A percentile compares a stretch with the other conserved stretches of the same genome.
phyloP scores from a whole-genome alignment of 257 asterid genomes.

The Solanum ahanhuiri region DNA sequence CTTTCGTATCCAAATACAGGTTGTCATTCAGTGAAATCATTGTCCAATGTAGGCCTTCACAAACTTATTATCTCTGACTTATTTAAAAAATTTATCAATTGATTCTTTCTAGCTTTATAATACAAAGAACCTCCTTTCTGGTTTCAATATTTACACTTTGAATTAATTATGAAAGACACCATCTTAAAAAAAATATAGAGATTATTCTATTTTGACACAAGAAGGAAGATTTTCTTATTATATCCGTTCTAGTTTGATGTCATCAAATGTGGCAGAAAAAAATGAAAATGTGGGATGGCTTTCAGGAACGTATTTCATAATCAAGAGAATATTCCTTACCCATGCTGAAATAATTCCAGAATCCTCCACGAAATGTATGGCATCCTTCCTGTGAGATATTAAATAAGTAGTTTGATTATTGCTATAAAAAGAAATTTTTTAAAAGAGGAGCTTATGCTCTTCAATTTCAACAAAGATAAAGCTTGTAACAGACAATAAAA shows the following conservation, averaged over 20 bases:
- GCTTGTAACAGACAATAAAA: not conserved
- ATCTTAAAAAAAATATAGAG: not conserved
- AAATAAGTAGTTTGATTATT: not conserved
- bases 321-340: slow-evolving; percentile 16
- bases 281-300: not conserved
- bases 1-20: not conserved
- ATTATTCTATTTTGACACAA: not conserved
- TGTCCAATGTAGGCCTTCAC: not conserved
- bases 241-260: no score
- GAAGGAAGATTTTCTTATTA: not conserved
- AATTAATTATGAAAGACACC: not conserved
- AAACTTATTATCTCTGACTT: not conserved
- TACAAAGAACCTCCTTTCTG: not conserved
- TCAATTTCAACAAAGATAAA: not conserved
- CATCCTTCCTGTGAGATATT: slow-evolving; percentile 28
- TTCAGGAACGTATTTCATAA: not conserved
- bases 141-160: not conserved
- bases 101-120: not conserved
- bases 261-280: no score
- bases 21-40: not conserved
- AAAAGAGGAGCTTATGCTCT: not conserved
- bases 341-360: slow-evolving; percentile 55
- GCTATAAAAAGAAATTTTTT: fast-evolving
- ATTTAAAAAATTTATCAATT: not conserved
- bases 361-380: slow-evolving; percentile 44